These are phyloP conservation scores for Paxillus ammoniavirescens DNA, from an alignment of 768 basidiomycete species.

Conservation along the genomic window DNA sequence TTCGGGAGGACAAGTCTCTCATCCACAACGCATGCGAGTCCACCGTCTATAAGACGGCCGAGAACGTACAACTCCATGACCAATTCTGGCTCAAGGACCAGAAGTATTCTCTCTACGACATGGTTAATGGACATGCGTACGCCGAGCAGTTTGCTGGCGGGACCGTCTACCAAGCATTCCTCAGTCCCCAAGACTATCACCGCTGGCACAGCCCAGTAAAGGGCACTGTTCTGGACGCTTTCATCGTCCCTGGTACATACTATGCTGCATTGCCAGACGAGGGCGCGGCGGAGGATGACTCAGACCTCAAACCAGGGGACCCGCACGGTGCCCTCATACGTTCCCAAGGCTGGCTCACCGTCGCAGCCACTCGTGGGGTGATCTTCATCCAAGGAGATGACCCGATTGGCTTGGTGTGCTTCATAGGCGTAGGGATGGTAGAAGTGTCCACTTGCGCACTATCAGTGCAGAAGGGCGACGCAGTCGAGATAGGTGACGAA, in stretches of 20 bases:
- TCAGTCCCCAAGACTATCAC: conserved; percentile 51
- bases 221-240: conserved; percentile 36
- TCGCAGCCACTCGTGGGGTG: conserved; percentile 47
- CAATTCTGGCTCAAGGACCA: conserved; percentile 60
- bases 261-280: conserved; percentile 15
- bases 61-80: conserved; percentile 40
- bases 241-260: conserved; percentile 27
- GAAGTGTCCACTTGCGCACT: conserved; percentile 60
- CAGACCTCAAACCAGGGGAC: conserved; percentile 2
- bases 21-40: conserved; percentile 57
- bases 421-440: conserved; percentile 59
- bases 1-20: conserved; percentile 20
- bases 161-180: conserved; percentile 55
- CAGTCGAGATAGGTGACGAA: conserved; percentile 49
- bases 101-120: conserved; percentile 56
- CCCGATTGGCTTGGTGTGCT: conserved; percentile 51
- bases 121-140: conserved; percentile 40
- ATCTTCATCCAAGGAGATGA: conserved; percentile 55
- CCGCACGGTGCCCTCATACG: conserved; percentile 20
- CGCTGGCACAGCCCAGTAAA: conserved; percentile 60
- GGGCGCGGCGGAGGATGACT: not conserved
- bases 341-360: conserved; percentile 42
- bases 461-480: conserved; percentile 45
- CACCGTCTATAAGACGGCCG: conserved; percentile 33
- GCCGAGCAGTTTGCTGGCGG: conserved; percentile 45